Evolutionary conservation across 192 early-diverging fungal species (phyloP).

Genomic region (Podila epicladia): DNA sequence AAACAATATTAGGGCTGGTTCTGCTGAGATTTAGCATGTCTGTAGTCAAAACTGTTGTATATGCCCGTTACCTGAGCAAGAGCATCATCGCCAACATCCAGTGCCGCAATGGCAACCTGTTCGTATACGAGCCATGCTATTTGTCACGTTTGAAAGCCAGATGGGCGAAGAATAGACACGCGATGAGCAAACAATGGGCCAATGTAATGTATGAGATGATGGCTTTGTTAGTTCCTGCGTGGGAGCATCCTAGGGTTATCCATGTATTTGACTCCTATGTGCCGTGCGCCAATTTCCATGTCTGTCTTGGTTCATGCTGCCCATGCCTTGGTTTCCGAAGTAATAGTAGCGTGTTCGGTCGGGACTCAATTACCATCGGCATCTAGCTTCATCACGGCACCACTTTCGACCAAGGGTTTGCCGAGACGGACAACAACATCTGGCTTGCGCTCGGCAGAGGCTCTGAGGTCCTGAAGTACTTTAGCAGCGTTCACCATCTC

Average conservation of each 20-base stretch:
- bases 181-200: too few species aligned
- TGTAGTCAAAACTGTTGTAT: neutral
- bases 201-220: too few species aligned
- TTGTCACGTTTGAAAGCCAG: too few species aligned
- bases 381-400: conserved; percentile 49
- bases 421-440: conserved; percentile 56
- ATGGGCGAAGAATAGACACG: too few species aligned
- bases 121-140: conserved; percentile 81
- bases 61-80: conserved; percentile 62
- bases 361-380: conserved; percentile 45
- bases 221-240: neutral
- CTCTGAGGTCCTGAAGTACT: conserved; percentile 57
- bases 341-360: neutral
- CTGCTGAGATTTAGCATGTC: neutral
- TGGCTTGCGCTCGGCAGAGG: conserved; percentile 55
- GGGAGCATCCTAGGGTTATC: neutral
- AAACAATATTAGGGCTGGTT: neutral
- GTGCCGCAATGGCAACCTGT: conserved; percentile 82
- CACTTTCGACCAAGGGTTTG: conserved; percentile 37
- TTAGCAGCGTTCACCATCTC: conserved; percentile 47
- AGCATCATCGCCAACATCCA: conserved; percentile 78
- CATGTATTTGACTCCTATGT: neutral
- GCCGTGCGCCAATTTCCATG: neutral
- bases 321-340: neutral
- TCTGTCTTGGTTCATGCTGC: neutral